Conservation (phyloP, 139 green algal genomes). For the Chlamydomonas applanata region DNA sequence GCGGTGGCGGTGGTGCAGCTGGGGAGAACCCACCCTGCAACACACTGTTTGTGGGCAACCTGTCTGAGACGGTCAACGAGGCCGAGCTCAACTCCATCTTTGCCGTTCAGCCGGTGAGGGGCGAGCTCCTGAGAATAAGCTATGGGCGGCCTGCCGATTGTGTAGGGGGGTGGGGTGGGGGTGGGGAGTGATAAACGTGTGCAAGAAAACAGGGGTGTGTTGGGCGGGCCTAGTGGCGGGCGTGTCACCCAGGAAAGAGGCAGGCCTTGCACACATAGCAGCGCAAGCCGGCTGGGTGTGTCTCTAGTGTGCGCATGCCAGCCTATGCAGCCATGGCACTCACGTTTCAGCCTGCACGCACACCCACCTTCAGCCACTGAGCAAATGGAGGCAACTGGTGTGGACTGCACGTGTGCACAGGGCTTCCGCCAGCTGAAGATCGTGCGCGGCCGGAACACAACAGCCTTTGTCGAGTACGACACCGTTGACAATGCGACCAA, state of each 20-base stretch:
- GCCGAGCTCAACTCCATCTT: constrained; percentile 74
- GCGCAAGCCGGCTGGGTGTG: too few species aligned
- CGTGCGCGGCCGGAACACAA: constrained; percentile 53
- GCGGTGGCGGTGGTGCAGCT: neutral
- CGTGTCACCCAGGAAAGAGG: too few species aligned
- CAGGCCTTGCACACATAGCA: too few species aligned
- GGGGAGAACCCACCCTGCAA: constrained; percentile 91
- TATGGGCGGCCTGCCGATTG: neutral
- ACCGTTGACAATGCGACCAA: neutral
- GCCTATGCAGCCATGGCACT: too few species aligned
- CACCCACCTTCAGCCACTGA: too few species aligned
- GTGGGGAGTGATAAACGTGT: neutral
- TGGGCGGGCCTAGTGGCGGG: neutral
- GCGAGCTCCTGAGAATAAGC: too few species aligned
- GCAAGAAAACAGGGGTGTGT: too few species aligned
- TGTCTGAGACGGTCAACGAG: constrained; percentile 65
- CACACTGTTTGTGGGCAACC: constrained; percentile 84
- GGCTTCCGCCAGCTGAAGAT: constrained; percentile 86
- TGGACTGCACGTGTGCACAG: constrained; percentile 21
- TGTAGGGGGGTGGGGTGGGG: neutral
- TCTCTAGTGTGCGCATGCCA: too few species aligned
- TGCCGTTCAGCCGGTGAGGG: neutral
- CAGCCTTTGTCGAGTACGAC: constrained; percentile 79
- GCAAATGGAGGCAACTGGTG: too few species aligned
- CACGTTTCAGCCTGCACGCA: too few species aligned